These are phyloP conservation scores for Calonectria honghensis DNA, from an alignment of 2,329 filamentous ascomycete genomes.

Conservation along the genomic window DNA sequence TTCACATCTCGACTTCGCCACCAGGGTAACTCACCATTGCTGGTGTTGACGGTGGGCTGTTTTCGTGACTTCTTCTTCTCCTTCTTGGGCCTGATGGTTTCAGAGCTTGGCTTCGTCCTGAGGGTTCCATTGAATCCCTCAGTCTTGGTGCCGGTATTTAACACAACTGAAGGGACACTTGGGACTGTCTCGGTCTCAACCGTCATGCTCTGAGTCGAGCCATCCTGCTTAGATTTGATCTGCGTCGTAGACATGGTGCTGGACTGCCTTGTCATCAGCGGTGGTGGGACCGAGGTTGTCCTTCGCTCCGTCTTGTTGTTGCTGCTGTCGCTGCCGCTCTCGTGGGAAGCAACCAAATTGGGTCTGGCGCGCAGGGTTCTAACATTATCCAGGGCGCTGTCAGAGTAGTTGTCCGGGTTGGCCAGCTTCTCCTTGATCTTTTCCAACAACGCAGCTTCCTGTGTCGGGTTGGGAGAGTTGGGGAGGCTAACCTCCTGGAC, in stretches of 20 bases:
- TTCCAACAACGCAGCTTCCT: constrained; percentile 68
- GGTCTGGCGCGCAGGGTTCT: constrained; percentile 69
- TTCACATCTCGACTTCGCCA: not conserved
- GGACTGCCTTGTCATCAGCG: constrained; percentile 78
- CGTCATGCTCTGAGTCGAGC: constrained; percentile 92
- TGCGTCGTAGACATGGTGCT: constrained; percentile 78
- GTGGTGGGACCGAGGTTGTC: constrained; percentile 69
- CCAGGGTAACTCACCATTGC: constrained; percentile 74
- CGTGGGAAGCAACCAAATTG: constrained; percentile 67
- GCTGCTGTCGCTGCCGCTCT: constrained; percentile 81
- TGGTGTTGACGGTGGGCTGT: constrained; percentile 80
- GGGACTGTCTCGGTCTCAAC: constrained; percentile 97
- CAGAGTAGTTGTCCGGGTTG: constrained; percentile 64
- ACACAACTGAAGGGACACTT: constrained; percentile 88
- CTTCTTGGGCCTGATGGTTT: constrained; percentile 96
- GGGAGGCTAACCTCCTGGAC: constrained; percentile 92
- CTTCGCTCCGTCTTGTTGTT: constrained; percentile 68
- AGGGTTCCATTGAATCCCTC: constrained; percentile 83
- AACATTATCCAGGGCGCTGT: constrained; percentile 62
- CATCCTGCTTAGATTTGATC: constrained; percentile 83
- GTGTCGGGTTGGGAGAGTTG: constrained; percentile 76
- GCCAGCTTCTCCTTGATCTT: constrained; percentile 70
- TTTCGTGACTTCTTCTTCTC: constrained; percentile 89
- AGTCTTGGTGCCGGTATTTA: constrained; percentile 79
- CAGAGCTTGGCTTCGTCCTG: constrained; percentile 91